These are phyloP conservation scores for Lepiota venenata DNA, from an alignment of 768 basidiomycete species.

Conservation along the genomic window DNA sequence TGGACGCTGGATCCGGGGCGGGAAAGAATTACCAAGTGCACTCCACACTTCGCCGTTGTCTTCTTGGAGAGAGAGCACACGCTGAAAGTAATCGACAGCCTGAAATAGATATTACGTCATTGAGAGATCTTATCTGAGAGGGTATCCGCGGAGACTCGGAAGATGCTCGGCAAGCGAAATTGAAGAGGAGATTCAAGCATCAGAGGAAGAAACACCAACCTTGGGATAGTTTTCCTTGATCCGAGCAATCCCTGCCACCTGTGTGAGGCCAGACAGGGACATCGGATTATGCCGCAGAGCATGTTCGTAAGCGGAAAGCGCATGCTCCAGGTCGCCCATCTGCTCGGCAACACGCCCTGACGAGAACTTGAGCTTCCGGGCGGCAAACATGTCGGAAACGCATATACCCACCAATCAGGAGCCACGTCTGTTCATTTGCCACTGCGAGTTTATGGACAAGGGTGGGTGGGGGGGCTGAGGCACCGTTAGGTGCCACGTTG, in stretches of 20 bases:
- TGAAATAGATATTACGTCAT: constrained; percentile 43
- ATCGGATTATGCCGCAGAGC: constrained; percentile 93
- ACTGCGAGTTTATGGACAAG: constrained; percentile 75
- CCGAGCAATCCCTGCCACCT: constrained; percentile 94
- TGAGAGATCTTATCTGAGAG: constrained; percentile 28
- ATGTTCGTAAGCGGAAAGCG: constrained; percentile 90
- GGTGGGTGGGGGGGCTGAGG: constrained; percentile 29
- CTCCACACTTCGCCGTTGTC: constrained; percentile 99
- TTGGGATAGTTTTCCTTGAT: constrained; percentile 97
- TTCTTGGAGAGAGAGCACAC: constrained; percentile 84
- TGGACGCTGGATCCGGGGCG: constrained; percentile 4
- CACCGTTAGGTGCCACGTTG: constrained; percentile 29
- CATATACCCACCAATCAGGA: constrained; percentile 71
- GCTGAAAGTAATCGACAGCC: constrained; percentile 97
- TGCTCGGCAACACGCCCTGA: constrained; percentile 94
- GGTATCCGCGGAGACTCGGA: constrained; percentile 33
- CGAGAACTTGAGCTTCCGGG: constrained; percentile 15
- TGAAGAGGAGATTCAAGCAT: constrained; percentile 9
- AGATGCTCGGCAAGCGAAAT: constrained; percentile 20
- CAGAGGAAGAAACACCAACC: constrained; percentile 44
- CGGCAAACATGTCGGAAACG: constrained; percentile 3
- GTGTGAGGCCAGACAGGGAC: constrained; percentile 86
- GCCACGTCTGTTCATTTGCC: constrained; percentile 95
- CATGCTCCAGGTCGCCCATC: constrained; percentile 91
- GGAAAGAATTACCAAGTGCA: constrained; percentile 66